Evolutionary conservation across 352 stramenopile species (phyloP), one percentile per base, ranked within the genome.

Genomic region (Globisporangium barbulae): DNA sequence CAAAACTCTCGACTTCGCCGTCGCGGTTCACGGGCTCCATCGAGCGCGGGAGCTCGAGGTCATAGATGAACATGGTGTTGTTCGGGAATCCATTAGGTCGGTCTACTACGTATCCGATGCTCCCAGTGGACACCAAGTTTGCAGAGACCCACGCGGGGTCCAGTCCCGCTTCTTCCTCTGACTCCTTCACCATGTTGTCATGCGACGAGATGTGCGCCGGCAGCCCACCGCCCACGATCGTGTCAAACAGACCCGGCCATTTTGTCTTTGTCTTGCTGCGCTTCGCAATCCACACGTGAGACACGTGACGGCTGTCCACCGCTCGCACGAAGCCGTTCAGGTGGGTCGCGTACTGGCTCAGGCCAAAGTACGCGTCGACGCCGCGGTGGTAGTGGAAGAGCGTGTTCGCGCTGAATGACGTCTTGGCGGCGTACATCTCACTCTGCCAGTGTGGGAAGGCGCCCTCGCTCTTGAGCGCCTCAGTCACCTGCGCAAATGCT

Each of bases 101-200:
- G 21, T 88, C 78, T 48, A 76, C 72, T 25, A 85, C 55, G 42
- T 89, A 89, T 22, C 72, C 73, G 54, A 91, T 82, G 64, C 68
- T 86, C 54, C 81, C 79, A 5, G 70, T 69, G 31, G 78, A 64
- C 1, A 79, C 53, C 4, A 91, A 69, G 2, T 64, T 61, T 17
- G 54, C n/a, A 1, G 53, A 59, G 1, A 76, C 75, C 75, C 81
- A 84, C 25, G 63, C 30, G 2, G 71, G 70, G 2, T 68, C 47
- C 8, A 92, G 62, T 2, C 78, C 78, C 19, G 81, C 81, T 56
- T 92, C 81, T 68, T 92, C 81, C 28, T 82, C 31, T 0, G 78
- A 66, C 53, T 92, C 83, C 49, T 92, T 92, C 50, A 88, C 55
- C 81, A 92, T 92, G 59, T 92, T 92, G 21, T 88, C 78, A 13